phyloP scores from a whole-genome alignment of 257 asterid genomes.

The Salvia rosmarinus region DNA sequence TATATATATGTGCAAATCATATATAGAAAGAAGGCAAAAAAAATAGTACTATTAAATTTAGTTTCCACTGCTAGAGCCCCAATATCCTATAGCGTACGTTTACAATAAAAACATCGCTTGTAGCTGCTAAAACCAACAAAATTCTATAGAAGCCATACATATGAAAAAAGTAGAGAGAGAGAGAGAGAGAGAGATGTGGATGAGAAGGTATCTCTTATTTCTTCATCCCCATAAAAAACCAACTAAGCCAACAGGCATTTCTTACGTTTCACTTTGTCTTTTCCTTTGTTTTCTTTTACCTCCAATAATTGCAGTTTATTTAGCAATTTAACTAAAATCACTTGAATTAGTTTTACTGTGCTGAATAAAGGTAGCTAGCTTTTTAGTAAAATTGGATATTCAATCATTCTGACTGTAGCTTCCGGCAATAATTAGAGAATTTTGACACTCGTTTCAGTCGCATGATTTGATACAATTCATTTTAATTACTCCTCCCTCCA shows the following conservation, averaged over 20 bases:
- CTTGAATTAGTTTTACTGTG: background rate
- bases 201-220: constrained; percentile 63
- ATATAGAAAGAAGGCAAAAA: constrained; percentile 38
- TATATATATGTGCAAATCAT: background rate
- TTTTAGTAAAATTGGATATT: background rate
- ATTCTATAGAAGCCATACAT: constrained; percentile 64
- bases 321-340: background rate
- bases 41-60: constrained; percentile 36
- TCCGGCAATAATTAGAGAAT: constrained; percentile 1
- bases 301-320: constrained; percentile 45
- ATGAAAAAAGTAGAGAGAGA: constrained; percentile 47
- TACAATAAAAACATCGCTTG: constrained; percentile 58
- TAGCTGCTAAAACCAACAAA: constrained; percentile 60
- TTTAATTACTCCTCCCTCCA: no score
- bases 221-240: constrained; percentile 52
- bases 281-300: constrained; percentile 54
- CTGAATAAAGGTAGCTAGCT: background rate
- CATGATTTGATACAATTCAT: constrained; percentile 36
- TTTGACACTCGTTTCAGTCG: constrained; percentile 3
- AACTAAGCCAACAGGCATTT: constrained; percentile 47
- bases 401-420: background rate
- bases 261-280: constrained; percentile 83
- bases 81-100: constrained; percentile 43
- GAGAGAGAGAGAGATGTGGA: constrained; percentile 58
- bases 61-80: constrained; percentile 35